Evolutionary conservation across 768 basidiomycete genomes (phyloP).

Genomic region (Podaxis sp.): DNA sequence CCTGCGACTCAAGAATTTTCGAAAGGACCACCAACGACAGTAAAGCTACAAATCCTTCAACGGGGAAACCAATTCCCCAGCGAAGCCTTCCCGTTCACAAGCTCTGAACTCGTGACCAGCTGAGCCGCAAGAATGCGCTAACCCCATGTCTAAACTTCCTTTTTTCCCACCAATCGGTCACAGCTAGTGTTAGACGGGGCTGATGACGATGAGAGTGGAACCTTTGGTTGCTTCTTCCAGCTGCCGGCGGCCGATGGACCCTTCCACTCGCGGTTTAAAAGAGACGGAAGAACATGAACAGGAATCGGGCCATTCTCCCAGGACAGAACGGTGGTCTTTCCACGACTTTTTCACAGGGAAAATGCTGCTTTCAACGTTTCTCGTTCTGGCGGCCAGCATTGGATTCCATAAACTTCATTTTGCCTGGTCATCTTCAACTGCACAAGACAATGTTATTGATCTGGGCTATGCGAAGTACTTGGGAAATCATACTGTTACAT

Average conservation of each 20-base stretch:
- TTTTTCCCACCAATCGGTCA: not conserved
- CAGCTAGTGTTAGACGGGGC: not conserved
- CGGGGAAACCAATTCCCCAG: not conserved
- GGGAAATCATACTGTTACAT: conserved; percentile 40
- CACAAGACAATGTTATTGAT: conserved; percentile 35
- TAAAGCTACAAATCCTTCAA: not conserved
- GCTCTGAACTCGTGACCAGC: not conserved
- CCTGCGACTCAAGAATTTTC: too few relatives aligned
- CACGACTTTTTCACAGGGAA: too few relatives aligned
- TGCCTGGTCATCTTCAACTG: not conserved
- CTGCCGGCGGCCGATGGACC: not conserved
- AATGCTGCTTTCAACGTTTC: conserved; percentile 1
- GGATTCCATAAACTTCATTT: not conserved
- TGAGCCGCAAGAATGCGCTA: not conserved
- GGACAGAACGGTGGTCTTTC: not conserved
- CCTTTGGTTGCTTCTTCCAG: not conserved
- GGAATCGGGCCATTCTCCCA: not conserved
- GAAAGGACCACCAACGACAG: too few relatives aligned
- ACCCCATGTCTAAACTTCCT: not conserved
- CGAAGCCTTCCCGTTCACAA: not conserved
- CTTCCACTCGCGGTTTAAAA: not conserved
- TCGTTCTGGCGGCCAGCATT: not conserved
- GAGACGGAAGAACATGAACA: not conserved
- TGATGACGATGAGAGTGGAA: not conserved
- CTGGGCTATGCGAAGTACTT: conserved; percentile 56